phyloP scores from a whole-genome alignment of 2,329 filamentous ascomycete species.

The Stagonosporopsis tanaceti region DNA sequence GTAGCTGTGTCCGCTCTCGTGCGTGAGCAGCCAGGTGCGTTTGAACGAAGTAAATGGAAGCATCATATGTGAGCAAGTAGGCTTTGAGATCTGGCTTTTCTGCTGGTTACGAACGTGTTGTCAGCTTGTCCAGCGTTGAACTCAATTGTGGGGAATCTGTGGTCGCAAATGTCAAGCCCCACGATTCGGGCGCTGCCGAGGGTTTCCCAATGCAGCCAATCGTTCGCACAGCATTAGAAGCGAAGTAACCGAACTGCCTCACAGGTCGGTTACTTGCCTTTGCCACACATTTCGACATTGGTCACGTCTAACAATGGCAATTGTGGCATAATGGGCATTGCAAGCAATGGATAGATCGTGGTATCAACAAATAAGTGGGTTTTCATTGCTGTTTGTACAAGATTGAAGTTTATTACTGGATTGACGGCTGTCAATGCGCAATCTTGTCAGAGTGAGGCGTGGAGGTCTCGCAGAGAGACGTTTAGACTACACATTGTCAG shows the following conservation, averaged over 20 bases:
- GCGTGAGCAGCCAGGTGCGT: too few species aligned
- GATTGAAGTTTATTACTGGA: background rate
- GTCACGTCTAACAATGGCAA: background rate
- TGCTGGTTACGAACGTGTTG: background rate
- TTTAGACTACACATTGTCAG: conserved; percentile 42
- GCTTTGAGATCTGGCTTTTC: background rate
- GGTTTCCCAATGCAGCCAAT: conserved; percentile 12
- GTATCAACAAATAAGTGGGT: background rate
- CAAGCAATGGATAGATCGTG: background rate
- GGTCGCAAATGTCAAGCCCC: conserved; percentile 9
- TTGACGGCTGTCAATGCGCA: background rate
- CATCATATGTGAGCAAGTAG: background rate
- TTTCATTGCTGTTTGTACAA: conserved; percentile 5
- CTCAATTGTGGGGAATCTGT: background rate
- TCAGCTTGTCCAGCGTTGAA: background rate
- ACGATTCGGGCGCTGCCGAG: conserved; percentile 17
- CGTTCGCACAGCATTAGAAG: conserved; percentile 9
- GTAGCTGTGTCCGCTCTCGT: conserved; percentile 6
- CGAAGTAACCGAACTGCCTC: conserved; percentile 17
- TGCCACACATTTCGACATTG: background rate
- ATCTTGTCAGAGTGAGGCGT: background rate
- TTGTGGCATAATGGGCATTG: background rate
- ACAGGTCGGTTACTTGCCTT: conserved; percentile 5
- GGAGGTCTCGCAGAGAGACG: background rate
- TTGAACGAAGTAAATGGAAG: too few species aligned